These are phyloP conservation scores for Juncus inflexus DNA, from an alignment of 176 grass and related monocot species.

Conservation along the genomic window DNA sequence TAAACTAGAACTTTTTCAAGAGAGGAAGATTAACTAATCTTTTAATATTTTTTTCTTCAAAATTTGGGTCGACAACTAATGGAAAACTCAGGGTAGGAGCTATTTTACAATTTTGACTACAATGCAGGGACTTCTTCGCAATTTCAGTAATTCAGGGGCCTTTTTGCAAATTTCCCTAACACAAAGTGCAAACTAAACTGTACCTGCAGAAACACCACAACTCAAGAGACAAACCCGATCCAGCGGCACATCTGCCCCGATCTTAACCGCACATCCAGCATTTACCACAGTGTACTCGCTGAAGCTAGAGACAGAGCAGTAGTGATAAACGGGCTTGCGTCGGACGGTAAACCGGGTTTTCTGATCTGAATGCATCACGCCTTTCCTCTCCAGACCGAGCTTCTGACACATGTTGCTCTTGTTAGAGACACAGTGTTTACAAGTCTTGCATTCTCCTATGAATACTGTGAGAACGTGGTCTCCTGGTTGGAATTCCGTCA, in stretches of 20 bases:
- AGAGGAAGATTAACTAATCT: too few relatives aligned
- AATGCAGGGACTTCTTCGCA: not conserved
- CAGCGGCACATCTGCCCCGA: conserved; percentile 49
- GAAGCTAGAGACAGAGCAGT: conserved; percentile 92
- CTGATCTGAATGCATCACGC: conserved; percentile 88
- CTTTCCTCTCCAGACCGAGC: conserved; percentile 78
- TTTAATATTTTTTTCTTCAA: too few relatives aligned
- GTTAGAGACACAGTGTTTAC: conserved; percentile 69
- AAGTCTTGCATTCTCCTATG: conserved; percentile 85
- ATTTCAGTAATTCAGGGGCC: too few relatives aligned
- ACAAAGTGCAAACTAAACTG: conserved; percentile 6
- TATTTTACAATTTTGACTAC: not conserved
- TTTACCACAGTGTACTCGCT: conserved; percentile 93
- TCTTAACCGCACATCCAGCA: conserved; percentile 74
- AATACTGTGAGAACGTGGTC: conserved; percentile 77
- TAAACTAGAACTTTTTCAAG: too few relatives aligned
- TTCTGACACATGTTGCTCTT: conserved; percentile 98
- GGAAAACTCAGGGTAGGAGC: not conserved
- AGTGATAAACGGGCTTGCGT: conserved; percentile 65
- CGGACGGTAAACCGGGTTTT: conserved; percentile 67
- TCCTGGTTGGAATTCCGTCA: conserved; percentile 66
- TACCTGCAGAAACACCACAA: conserved; percentile 87
- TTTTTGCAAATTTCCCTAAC: not conserved
- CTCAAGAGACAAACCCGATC: conserved; percentile 82
- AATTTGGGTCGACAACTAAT: too few relatives aligned